phyloP scores from a whole-genome alignment of 305 asterid genomes.

The Solanum chacoense region DNA sequence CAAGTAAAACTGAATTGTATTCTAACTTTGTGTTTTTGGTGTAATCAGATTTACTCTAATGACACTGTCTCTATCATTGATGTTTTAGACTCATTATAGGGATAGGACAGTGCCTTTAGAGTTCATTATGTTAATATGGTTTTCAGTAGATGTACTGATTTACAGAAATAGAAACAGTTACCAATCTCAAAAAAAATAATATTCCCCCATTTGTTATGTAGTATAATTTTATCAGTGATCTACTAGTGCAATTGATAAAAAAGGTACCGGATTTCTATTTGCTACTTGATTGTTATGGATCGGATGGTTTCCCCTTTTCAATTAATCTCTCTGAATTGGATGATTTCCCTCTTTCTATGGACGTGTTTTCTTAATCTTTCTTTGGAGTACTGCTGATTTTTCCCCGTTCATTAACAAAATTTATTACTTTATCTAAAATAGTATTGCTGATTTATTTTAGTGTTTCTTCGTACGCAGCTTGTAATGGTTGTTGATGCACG shows the following conservation, averaged over 20 bases:
- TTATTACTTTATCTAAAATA: neutral
- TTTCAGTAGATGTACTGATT: too few species aligned
- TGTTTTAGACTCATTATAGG: too few species aligned
- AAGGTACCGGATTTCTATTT: too few species aligned
- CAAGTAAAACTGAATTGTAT: too few species aligned
- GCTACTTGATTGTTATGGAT: neutral
- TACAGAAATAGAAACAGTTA: too few species aligned
- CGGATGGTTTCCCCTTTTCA: neutral
- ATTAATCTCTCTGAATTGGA: neutral
- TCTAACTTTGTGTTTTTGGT: too few species aligned
- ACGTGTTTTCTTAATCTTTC: neutral
- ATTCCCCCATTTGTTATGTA: neutral
- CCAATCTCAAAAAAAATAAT: too few species aligned
- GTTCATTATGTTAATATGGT: too few species aligned
- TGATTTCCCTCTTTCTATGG: neutral
- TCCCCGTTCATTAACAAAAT: neutral
- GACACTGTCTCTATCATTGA: too few species aligned
- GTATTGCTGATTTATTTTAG: neutral
- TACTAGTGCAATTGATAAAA: neutral
- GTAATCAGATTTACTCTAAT: too few species aligned
- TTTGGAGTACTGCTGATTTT: neutral
- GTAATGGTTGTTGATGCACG: conserved; percentile 99
- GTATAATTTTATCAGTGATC: neutral
- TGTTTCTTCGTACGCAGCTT: conserved; percentile 36
- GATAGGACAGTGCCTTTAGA: too few species aligned